phyloP scores from a whole-genome alignment of 73 alveolate genomes.

The Paramecium tetraurelia region DNA sequence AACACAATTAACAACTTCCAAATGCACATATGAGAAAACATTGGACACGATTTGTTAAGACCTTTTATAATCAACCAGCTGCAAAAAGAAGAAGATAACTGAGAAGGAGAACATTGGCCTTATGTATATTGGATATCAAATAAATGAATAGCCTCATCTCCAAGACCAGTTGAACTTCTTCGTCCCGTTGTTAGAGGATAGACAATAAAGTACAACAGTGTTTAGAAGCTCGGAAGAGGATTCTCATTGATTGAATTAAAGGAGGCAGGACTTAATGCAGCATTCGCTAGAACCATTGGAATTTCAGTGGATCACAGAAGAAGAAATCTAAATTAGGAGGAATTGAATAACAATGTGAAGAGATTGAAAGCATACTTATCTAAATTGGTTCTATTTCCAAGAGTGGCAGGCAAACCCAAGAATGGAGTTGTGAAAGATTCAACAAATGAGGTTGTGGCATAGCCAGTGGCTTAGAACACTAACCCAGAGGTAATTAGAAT shows the following conservation, averaged over 20 bases:
- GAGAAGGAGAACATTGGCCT: conserved; percentile 72
- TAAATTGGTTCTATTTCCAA: conserved; percentile 94
- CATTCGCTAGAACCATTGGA: conserved; percentile 97
- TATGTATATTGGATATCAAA: conserved; percentile 46
- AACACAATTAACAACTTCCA: conserved; percentile 84
- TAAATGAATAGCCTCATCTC: conserved; percentile 56
- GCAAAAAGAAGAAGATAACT: conserved; percentile 79
- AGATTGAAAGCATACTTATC: conserved; percentile 91
- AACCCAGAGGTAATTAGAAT: not conserved
- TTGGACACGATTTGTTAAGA: conserved; percentile 89
- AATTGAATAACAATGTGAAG: conserved; percentile 84
- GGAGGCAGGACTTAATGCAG: conserved; percentile 88
- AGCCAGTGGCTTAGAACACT: not conserved
- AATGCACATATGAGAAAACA: conserved; percentile 90
- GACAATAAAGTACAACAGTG: conserved; percentile 80
- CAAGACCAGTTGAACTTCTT: conserved; percentile 82
- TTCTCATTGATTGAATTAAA: conserved; percentile 91
- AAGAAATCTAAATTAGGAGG: conserved; percentile 86
- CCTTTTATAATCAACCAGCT: conserved; percentile 96
- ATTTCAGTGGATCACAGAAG: conserved; percentile 99
- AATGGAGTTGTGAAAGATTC: conserved; percentile 83
- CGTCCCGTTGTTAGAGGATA: conserved; percentile 92
- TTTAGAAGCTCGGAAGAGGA: conserved; percentile 93
- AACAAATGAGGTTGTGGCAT: not conserved
- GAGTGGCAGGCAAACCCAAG: conserved; percentile 87